phyloP scores from a whole-genome alignment of 805 yeast genomes.

The Kazachstania viticola region DNA sequence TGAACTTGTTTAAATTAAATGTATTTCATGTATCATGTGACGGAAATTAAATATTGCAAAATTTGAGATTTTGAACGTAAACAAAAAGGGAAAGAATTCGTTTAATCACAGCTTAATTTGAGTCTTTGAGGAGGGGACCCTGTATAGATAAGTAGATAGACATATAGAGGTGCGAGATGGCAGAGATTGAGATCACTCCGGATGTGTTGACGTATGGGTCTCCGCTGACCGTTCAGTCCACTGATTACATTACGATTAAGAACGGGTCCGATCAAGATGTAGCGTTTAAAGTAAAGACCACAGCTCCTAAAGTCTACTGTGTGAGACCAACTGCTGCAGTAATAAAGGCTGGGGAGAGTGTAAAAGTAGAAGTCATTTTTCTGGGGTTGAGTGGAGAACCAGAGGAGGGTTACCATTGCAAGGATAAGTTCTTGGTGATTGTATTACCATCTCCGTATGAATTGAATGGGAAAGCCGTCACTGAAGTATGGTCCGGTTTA shows the following conservation, averaged over 20 bases:
- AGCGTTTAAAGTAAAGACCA: constrained; percentile 94
- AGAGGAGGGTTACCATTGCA: constrained; percentile 58
- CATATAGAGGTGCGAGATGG: too few species aligned
- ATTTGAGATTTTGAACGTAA: too few species aligned
- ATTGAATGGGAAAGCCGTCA: constrained; percentile 43
- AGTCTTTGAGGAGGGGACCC: too few species aligned
- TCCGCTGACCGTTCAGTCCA: constrained; percentile 60
- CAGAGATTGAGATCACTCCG: too few species aligned
- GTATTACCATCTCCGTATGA: constrained; percentile 63
- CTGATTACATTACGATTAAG: constrained; percentile 39
- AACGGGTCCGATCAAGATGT: constrained; percentile 48
- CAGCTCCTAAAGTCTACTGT: constrained; percentile 91
- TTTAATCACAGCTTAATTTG: too few species aligned
- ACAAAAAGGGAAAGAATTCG: too few species aligned
- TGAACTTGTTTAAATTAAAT: too few species aligned
- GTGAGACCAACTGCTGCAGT: constrained; percentile 91
- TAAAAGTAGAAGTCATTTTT: constrained; percentile 70
- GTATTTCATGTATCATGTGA: too few species aligned
- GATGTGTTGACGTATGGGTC: constrained; percentile 32
- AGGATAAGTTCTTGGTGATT: constrained; percentile 85
- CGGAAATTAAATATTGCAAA: too few species aligned
- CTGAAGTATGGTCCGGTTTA: constrained; percentile 63
- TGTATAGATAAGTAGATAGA: too few species aligned
- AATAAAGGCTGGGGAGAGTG: constrained; percentile 58
- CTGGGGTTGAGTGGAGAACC: constrained; percentile 76